Conservation (phyloP, 768 basidiomycete species). For the Hericium alpestre region DNA sequence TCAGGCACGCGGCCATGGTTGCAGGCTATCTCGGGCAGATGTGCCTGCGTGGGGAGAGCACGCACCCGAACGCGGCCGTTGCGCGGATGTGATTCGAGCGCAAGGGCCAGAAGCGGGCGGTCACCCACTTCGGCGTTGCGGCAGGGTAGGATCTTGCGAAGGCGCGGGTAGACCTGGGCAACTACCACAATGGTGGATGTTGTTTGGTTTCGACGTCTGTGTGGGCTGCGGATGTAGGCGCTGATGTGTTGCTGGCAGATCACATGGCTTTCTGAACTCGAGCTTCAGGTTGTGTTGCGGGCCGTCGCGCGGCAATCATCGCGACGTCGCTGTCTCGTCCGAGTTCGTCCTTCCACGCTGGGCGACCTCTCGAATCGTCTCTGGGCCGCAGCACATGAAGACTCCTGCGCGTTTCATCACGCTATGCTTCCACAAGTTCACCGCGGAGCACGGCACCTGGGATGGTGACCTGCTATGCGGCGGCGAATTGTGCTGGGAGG, state of each 20-base stretch:
- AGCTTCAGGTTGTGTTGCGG: constrained; percentile 50
- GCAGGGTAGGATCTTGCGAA: constrained; percentile 85
- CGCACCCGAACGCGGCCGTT: constrained; percentile 57
- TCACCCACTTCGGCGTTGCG: constrained; percentile 62
- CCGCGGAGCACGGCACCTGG: constrained; percentile 85
- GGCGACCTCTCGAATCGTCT: constrained; percentile 48
- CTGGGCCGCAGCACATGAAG: constrained; percentile 34
- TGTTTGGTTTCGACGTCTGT: background rate
- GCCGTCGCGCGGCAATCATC: constrained; percentile 77
- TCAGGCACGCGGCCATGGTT: constrained; percentile 60
- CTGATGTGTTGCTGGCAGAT: constrained; percentile 2
- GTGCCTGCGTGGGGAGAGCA: constrained; percentile 88
- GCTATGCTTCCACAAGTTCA: constrained; percentile 87
- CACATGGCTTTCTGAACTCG: constrained; percentile 49
- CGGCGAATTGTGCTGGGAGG: constrained; percentile 67
- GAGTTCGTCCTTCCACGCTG: constrained; percentile 89
- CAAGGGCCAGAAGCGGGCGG: constrained; percentile 52
- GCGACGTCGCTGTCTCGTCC: constrained; percentile 88
- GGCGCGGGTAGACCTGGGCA: constrained; percentile 85
- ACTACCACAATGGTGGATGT: constrained; percentile 53
- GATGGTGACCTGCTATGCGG: constrained; percentile 72
- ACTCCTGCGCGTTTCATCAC: constrained; percentile 81
- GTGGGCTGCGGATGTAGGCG: constrained; percentile 1
- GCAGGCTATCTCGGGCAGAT: constrained; percentile 89
- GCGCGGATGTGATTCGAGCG: constrained; percentile 95